phyloP scores from a whole-genome alignment of 345 rosid genomes.

The Murraya paniculata region DNA sequence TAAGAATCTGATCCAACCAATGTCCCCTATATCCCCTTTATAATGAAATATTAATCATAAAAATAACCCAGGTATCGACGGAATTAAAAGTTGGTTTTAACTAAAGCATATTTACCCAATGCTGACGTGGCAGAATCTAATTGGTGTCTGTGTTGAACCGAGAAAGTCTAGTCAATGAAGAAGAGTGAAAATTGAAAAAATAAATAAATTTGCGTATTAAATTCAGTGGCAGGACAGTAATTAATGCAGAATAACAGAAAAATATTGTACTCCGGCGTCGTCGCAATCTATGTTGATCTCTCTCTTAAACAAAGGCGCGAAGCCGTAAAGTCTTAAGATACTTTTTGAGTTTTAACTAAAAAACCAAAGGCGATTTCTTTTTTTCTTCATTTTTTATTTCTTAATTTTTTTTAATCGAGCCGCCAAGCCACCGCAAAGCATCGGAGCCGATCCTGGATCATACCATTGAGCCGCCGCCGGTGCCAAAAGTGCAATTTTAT shows the following conservation, averaged over 20 bases:
- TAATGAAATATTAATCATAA: no score
- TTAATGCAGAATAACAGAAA: background rate
- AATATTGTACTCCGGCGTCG: background rate
- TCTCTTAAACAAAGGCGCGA: constrained; percentile 23
- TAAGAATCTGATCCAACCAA: no score
- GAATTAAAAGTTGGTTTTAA: no score
- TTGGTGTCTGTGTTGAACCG: background rate
- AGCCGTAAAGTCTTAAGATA: background rate
- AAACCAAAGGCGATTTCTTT: background rate
- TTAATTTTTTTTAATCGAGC: background rate
- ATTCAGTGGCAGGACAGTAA: constrained; percentile 2
- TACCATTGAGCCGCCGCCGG: constrained; percentile 29
- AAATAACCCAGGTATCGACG: no score
- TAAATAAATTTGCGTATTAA: background rate
- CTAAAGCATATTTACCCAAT: no score
- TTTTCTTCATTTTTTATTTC: background rate
- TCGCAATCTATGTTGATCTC: constrained; percentile 10
- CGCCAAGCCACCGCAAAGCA: background rate
- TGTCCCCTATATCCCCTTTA: no score
- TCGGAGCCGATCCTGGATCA: constrained; percentile 3
- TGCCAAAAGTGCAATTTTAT: background rate
- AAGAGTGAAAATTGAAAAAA: background rate
- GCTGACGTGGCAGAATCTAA: background rate
- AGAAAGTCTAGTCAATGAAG: background rate
- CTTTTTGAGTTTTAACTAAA: no score